Conservation (phyloP, 2,329 filamentous ascomycete genomes). For the Xylogone sp. region DNA sequence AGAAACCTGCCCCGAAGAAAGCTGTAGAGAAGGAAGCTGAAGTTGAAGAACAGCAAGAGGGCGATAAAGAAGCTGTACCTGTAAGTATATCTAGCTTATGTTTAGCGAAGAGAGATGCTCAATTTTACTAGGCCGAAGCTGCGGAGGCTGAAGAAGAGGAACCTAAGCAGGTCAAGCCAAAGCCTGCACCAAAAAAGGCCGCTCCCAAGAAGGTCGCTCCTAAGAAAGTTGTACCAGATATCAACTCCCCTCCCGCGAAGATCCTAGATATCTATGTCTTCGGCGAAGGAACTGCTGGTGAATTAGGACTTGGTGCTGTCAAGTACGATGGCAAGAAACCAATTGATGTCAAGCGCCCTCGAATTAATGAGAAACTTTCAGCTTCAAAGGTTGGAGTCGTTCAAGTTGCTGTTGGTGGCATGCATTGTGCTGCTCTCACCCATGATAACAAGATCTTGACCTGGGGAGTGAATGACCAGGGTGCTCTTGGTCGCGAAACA, state of each 20-base stretch:
- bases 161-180: constrained; percentile 21
- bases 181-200: constrained; percentile 14
- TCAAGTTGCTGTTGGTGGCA: constrained; percentile 73
- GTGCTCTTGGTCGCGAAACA: constrained; percentile 73
- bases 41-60: constrained; percentile 1
- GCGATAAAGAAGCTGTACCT: constrained; percentile 1
- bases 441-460: constrained; percentile 78
- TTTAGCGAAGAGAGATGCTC: not conserved
- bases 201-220: constrained; percentile 20
- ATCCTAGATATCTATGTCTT: constrained; percentile 74
- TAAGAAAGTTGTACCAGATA: constrained; percentile 35
- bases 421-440: constrained; percentile 76
- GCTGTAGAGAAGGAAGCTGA: constrained; percentile 2
- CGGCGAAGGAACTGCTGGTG: constrained; percentile 75
- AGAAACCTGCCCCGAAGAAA: constrained; percentile 12
- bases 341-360: constrained; percentile 72
- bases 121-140: not conserved
- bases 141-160: constrained; percentile 25
- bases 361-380: constrained; percentile 59
- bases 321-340: constrained; percentile 55
- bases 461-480: constrained; percentile 86
- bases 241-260: constrained; percentile 62
- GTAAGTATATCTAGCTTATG: not conserved
- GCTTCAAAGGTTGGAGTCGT: constrained; percentile 62
- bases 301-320: constrained; percentile 73